Percentiles rank a stretch among this genome's conserved stretches.
These are phyloP conservation scores for Alternaria triticimaculans DNA, from an alignment of 2,329 filamentous ascomycete species.

Conservation along the genomic window DNA sequence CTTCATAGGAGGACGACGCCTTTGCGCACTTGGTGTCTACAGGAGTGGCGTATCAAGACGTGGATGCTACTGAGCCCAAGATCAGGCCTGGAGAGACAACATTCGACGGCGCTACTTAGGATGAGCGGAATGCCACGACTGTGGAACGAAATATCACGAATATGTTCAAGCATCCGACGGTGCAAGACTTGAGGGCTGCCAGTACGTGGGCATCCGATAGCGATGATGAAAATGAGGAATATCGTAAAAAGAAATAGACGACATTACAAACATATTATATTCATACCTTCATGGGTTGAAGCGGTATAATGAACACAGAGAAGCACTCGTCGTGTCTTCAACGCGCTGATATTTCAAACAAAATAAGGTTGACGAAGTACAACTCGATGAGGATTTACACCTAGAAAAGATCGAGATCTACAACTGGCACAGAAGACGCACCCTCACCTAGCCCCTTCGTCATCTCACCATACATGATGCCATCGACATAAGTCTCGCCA, in stretches of 20 bases:
- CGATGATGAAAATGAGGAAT: background rate
- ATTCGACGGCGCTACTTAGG: background rate
- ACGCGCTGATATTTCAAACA: too few species aligned
- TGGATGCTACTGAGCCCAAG: background rate
- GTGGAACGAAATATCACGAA: background rate
- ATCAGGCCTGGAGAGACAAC: background rate
- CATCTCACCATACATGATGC: background rate
- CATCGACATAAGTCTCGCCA: background rate
- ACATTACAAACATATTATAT: background rate
- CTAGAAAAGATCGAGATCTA: background rate
- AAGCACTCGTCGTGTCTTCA: too few species aligned
- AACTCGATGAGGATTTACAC: too few species aligned
- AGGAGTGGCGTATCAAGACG: background rate
- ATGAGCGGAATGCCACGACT: background rate
- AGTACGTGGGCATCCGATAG: background rate
- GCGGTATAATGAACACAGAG: too few species aligned
- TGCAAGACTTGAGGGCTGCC: background rate
- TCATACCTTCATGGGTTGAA: too few species aligned
- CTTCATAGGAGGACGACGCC: slow-evolving; percentile 12
- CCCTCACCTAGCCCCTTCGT: accelerated
- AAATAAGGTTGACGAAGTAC: too few species aligned
- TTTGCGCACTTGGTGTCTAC: background rate
- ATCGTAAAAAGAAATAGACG: background rate
- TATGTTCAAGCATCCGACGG: background rate
- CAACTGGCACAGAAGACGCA: background rate